Evolutionary conservation across 495 filamentous ascomycete genomes (phyloP), one percentile per base, ranked within the genome.

Genomic region (Talaromyces ruber): DNA sequence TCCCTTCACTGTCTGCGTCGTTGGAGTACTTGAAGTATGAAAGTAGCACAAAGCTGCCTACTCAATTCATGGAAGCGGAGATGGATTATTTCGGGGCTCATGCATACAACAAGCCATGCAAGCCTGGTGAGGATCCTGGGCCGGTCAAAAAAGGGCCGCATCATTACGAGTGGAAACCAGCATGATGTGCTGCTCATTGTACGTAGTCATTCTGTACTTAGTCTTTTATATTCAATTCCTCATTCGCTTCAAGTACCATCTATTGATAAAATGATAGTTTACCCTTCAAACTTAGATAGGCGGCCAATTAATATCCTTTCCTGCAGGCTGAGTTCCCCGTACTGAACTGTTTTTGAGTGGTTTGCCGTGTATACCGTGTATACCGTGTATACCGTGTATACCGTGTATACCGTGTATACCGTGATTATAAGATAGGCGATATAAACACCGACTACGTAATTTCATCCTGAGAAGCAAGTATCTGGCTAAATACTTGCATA

Each of bases 51-150:
- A 74, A 74, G 54, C 63, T 88, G 21, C 85, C 89, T 5, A 89
- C 87, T 9, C 79, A 83, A 66, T 91, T 91, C 65, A 86, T 87
- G 79, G 87, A 91, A 68, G 88, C 86, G 6, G 82, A 92, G 71
- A 76, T 91, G 76, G 86, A 91, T 68, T 90, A 84, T 63, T 91
- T 92, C 63, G 88, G 88, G n/a, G 79, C 80, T 9, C 87, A 90
- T 68, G 81, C 79, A 68, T 91, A 82, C 65, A 87, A 91, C 66
- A 75, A 75, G 61, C 72, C 73, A 0, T 71, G 73, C 11, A 65
- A 78, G 62, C 63, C 67, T 0, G 74, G 74, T n/a, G 76, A 77
- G 47, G 76, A 78, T 63, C 75, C 75, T 18, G 76, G 75, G 5
- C 71, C 68, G 0, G 72, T 74, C 16, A 65, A 64, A 39, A 79